Percentiles rank a stretch among this genome's conserved stretches.
These are phyloP conservation scores for Calonectria honghensis DNA, from an alignment of 2,329 filamentous ascomycete species.

Conservation along the genomic window DNA sequence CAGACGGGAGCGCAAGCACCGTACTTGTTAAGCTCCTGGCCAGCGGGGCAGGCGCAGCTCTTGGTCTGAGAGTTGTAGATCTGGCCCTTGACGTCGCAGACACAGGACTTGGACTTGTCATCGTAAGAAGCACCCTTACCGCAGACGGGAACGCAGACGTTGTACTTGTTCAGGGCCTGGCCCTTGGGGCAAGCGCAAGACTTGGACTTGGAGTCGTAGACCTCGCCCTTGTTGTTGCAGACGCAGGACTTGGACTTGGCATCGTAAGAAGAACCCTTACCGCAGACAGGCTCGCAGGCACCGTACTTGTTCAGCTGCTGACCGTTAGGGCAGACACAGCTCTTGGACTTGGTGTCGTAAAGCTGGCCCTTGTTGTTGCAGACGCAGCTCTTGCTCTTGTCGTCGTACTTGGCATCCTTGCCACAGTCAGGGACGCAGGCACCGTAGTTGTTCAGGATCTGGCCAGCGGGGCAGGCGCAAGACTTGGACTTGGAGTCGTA, in stretches of 20 bases:
- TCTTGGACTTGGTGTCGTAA: conserved; percentile 18
- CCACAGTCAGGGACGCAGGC: not conserved
- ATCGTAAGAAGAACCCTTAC: not conserved
- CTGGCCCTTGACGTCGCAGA: conserved; percentile 27
- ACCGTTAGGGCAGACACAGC: conserved; percentile 16
- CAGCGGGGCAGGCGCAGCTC: conserved; percentile 44
- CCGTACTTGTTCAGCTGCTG: conserved; percentile 20
- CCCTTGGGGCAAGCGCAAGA: conserved; percentile 17
- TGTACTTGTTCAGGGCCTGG: conserved; percentile 19
- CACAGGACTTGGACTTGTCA: not conserved
- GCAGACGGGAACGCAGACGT: not conserved
- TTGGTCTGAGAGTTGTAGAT: conserved; percentile 30
- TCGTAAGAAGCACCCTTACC: conserved; percentile 4
- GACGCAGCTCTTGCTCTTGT: conserved; percentile 35
- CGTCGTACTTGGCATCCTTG: not conserved
- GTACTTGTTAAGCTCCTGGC: conserved; percentile 24
- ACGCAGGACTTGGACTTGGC: conserved; percentile 34
- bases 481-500: conserved; percentile 12
- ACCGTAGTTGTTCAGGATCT: conserved; percentile 3
- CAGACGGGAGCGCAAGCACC: not conserved
- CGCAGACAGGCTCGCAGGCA: not conserved
- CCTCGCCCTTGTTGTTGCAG: conserved; percentile 27
- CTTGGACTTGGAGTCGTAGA: conserved; percentile 20
- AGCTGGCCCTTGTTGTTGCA: conserved; percentile 32
- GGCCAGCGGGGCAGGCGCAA: conserved; percentile 27